Percentiles rank a stretch among this genome's conserved stretches.
These are phyloP conservation scores for Paramarasmius palmivorus DNA, from an alignment of 1,284 basidiomycete species.

Conservation along the genomic window DNA sequence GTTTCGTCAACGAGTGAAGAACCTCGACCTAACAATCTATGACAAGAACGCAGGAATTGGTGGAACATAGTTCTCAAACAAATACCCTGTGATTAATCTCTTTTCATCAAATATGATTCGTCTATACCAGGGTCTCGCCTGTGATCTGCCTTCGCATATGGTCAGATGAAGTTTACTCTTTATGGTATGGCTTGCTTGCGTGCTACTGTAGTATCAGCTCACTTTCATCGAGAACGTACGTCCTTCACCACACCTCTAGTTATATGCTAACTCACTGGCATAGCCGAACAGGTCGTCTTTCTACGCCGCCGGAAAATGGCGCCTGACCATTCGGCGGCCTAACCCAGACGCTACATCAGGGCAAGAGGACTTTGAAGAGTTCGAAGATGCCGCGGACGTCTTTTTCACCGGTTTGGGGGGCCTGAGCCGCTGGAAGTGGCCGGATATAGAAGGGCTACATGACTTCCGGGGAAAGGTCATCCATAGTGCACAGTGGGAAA, in stretches of 20 bases:
- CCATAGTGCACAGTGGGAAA: slow-evolving; percentile 60
- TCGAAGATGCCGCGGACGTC: slow-evolving; percentile 53
- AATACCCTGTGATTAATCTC: slow-evolving; percentile 40
- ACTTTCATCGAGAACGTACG: slow-evolving; percentile 55
- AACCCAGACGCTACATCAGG: slow-evolving; percentile 15
- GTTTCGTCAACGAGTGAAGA: slow-evolving; percentile 54
- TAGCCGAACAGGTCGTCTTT: slow-evolving; percentile 61
- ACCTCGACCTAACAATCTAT: slow-evolving; percentile 58
- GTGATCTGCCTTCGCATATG: slow-evolving; percentile 56
- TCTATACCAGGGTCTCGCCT: slow-evolving; percentile 44
- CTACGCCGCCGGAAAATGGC: slow-evolving; percentile 61
- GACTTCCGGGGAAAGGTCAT: slow-evolving; percentile 51
- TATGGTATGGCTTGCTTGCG: too few species aligned
- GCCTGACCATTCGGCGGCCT: slow-evolving; percentile 46
- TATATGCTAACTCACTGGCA: not conserved
- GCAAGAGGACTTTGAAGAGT: too few species aligned
- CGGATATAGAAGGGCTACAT: slow-evolving; percentile 53
- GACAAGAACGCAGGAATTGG: slow-evolving; percentile 60
- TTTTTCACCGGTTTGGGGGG: slow-evolving; percentile 52
- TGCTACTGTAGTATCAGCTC: slow-evolving; percentile 49
- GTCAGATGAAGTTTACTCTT: slow-evolving; percentile 15
- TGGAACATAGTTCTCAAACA: slow-evolving; percentile 54
- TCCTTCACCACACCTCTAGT: not conserved
- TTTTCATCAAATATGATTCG: not conserved
- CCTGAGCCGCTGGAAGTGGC: slow-evolving; percentile 59